phyloP scores from a whole-genome alignment of 257 asterid species.

The Solanum dulcamara region DNA sequence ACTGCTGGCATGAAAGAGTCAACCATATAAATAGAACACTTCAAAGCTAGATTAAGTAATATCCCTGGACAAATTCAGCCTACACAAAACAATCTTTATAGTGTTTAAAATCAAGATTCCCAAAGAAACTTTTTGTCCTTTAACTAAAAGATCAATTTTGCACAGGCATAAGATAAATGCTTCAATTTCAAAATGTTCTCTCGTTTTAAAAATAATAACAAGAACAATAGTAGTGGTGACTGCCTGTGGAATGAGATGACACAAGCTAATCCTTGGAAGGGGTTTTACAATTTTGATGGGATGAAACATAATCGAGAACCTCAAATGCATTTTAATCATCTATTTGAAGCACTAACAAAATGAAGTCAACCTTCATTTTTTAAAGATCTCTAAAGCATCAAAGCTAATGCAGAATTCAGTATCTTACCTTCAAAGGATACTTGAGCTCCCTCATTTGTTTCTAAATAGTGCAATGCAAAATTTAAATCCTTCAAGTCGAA shows the following conservation, averaged over 20 bases:
- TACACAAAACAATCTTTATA: neutral
- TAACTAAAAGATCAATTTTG: neutral
- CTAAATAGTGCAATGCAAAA: neutral
- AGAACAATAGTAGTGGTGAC: neutral
- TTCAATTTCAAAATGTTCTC: neutral
- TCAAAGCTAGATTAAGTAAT: neutral
- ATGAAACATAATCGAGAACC: neutral
- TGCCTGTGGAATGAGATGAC: neutral
- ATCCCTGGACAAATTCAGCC: neutral
- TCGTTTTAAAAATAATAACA: neutral
- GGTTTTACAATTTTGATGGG: neutral
- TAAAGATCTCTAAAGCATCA: neutral
- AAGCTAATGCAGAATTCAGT: neutral
- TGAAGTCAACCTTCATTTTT: neutral
- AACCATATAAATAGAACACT: constrained; percentile 1
- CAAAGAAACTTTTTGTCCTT: neutral
- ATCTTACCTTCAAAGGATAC: too few species aligned
- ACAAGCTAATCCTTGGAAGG: neutral
- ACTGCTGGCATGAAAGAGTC: constrained; percentile 30
- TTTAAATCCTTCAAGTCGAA: neutral
- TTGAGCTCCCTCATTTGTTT: too few species aligned
- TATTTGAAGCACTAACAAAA: neutral
- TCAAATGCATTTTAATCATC: neutral
- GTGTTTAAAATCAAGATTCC: neutral
- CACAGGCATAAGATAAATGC: neutral